Evolutionary conservation across 1,284 basidiomycete species (phyloP).

Genomic region (Melanopsichium pennsylvanicum): DNA sequence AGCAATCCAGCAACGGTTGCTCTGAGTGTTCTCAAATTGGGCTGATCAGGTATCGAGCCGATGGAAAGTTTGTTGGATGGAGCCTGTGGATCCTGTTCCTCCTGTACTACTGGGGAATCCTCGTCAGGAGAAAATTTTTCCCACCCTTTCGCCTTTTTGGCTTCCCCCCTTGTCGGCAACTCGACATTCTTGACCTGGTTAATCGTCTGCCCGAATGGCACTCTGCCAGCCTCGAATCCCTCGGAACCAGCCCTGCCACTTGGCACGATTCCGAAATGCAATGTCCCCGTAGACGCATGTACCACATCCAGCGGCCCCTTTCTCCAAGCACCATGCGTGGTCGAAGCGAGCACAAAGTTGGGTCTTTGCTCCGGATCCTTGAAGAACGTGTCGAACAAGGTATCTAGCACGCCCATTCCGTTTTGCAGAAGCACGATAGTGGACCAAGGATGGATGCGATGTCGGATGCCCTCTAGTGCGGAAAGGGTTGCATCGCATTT

Average conservation of each 20-base stretch:
- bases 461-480: slow-evolving; percentile 73
- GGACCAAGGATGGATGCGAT: slow-evolving; percentile 74
- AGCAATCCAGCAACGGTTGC: slow-evolving; percentile 53
- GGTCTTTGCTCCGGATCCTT: slow-evolving; percentile 77
- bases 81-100: slow-evolving; percentile 13
- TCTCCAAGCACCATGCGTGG: slow-evolving; percentile 78
- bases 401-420: slow-evolving; percentile 87
- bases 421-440: slow-evolving; percentile 92
- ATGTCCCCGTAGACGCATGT: slow-evolving; percentile 78
- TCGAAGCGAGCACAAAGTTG: slow-evolving; percentile 83
- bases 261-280: slow-evolving; percentile 82
- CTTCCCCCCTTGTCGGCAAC: slow-evolving; percentile 2
- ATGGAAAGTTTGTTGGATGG: slow-evolving; percentile 40
- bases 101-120: slow-evolving; percentile 1
- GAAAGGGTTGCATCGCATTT: slow-evolving; percentile 76
- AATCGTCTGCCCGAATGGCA: slow-evolving; percentile 26
- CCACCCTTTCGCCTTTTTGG: slow-evolving; percentile 20
- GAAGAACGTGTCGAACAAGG: slow-evolving; percentile 76
- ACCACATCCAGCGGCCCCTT: slow-evolving; percentile 71
- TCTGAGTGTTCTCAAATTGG: slow-evolving; percentile 41
- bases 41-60: slow-evolving; percentile 45
- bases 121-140: slow-evolving; percentile 28
- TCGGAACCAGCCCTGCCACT: slow-evolving; percentile 67
- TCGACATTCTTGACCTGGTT: neutral
- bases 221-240: slow-evolving; percentile 21